Evolutionary conservation across 169 alveolate genomes (phyloP), one percentile per base, ranked within the genome.

Genomic region (Babesia ovata): DNA sequence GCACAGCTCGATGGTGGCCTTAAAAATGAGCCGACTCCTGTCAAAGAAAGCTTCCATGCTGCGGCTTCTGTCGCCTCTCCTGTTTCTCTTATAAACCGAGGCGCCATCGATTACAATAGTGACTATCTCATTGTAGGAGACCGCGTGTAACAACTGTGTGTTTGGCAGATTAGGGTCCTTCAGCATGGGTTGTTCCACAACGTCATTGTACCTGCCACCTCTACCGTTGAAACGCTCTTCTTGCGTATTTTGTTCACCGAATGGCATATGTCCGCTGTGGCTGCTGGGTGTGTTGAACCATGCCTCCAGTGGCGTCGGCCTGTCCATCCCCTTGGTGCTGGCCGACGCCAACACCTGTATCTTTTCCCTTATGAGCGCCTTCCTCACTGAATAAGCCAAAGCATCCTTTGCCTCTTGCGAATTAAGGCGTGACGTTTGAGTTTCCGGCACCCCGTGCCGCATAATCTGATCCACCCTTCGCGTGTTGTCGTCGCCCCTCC

Each of bases 51-150:
- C 10, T 3, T 67, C 59, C 26, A n/a, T 26, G 33, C 52, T 33
- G 21, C 63, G 12, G 26, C 28, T 9, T 11, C 10, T 21, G 7
- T 36, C 54, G 19, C 16, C 21, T 10, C 50, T 53, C 36, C 24
- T 52, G 52, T 26, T 14, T 16, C 17, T 1, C 0, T 16, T 14
- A 11, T 24, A 36, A 17, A 19, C 29, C 12, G 10, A 24, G 9
- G 58, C 57, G 14, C 48, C 67, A 17, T 63, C 44, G n/a, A 70
- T 21, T 39, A 72, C 69, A 3, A 81, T 12, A 22, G 56, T 65
- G 28, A 71, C 61, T 19, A 21, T 63, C 52, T 81, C 83, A 46
- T 63, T 77, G 54, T 77, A 77, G 0, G 86, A 77, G 13, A 69
- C 48, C 36, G 72, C 63, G 29, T 67, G 71, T 29, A 75, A 26